These are phyloP conservation scores for Saccharomycopsis fodiens DNA, from an alignment of 805 yeast genomes.

Conservation along the genomic window DNA sequence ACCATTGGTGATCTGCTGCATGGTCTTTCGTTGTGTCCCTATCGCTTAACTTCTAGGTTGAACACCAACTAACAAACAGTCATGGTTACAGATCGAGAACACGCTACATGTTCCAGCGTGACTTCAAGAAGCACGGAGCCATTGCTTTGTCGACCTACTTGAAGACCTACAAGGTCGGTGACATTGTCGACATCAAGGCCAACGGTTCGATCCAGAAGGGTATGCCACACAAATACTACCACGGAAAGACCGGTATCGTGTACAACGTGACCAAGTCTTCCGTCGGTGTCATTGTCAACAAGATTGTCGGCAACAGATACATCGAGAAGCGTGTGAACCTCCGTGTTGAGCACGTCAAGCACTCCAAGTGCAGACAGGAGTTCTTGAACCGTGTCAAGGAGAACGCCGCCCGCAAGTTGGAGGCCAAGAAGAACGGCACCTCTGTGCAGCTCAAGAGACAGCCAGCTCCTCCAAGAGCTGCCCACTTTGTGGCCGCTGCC, in stretches of 20 bases:
- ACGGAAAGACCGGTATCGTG: slow-evolving; percentile 99
- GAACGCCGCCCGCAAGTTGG: slow-evolving; percentile 88
- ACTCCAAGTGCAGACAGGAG: slow-evolving; percentile 99
- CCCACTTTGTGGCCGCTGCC: slow-evolving; percentile 76
- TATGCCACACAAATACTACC: slow-evolving; percentile 99
- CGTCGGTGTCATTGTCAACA: slow-evolving; percentile 97
- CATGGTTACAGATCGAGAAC: slow-evolving; percentile 99
- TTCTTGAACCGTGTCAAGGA: slow-evolving; percentile 97
- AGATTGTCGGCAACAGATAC: slow-evolving; percentile 99
- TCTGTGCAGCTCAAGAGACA: slow-evolving; percentile 92
- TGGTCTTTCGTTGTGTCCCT: too few relatives aligned
- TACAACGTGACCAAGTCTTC: slow-evolving; percentile 98
- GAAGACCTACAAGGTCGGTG: slow-evolving; percentile 98
- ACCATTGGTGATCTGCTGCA: too few relatives aligned
- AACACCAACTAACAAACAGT: slow-evolving; percentile 35
- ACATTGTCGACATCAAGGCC: slow-evolving; percentile 98
- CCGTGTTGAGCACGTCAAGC: slow-evolving; percentile 98
- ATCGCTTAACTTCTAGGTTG: too few relatives aligned
- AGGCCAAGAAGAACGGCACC: slow-evolving; percentile 92
- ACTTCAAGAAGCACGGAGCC: slow-evolving; percentile 93
- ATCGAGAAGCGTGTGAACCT: slow-evolving; percentile 97
- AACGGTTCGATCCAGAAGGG: slow-evolving; percentile 99
- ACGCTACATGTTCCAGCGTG: slow-evolving; percentile 99
- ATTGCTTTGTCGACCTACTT: slow-evolving; percentile 93
- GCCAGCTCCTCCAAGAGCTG: slow-evolving; percentile 96